These are phyloP conservation scores for Mycotypha africana DNA, from an alignment of 371 early-diverging fungal species.

Conservation along the genomic window DNA sequence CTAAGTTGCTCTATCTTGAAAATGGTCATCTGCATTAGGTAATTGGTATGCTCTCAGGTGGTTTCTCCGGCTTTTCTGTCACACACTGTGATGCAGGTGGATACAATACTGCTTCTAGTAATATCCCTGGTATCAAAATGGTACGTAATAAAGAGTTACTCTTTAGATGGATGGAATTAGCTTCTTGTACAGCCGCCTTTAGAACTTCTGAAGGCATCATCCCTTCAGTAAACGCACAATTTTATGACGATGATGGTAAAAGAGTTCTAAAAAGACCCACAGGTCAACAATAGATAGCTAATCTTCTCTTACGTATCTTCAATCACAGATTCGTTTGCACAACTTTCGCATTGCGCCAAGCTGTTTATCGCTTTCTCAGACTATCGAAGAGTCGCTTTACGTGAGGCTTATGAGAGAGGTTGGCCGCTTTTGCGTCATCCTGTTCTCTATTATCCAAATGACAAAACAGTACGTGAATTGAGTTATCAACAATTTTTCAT, in stretches of 20 bases:
- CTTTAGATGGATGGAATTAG: slow-evolving; percentile 51
- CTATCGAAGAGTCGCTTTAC: slow-evolving; percentile 33
- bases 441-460: slow-evolving; percentile 45
- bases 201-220: slow-evolving; percentile 45
- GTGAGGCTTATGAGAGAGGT: slow-evolving; percentile 44
- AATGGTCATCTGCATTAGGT: too few species aligned
- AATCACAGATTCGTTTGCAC: slow-evolving; percentile 27
- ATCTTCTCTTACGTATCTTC: too few species aligned
- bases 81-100: slow-evolving; percentile 50
- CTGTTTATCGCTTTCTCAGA: slow-evolving; percentile 28
- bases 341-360: slow-evolving; percentile 32
- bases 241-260: slow-evolving; percentile 47
- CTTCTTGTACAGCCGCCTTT: slow-evolving; percentile 39
- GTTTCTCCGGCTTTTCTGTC: slow-evolving; percentile 43
- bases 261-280: not conserved
- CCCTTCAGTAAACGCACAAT: slow-evolving; percentile 46
- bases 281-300: too few species aligned
- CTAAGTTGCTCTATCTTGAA: too few species aligned
- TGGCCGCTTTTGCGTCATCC: slow-evolving; percentile 48
- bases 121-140: slow-evolving; percentile 28
- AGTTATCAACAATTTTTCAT: slow-evolving; percentile 34
- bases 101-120: slow-evolving; percentile 29
- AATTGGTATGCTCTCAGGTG: slow-evolving; percentile 41
- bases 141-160: slow-evolving; percentile 35
- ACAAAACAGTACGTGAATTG: slow-evolving; percentile 23